Evolutionary conservation across 208 protist species (phyloP).

Genomic region (Leptomonas pyrrhocoris): DNA sequence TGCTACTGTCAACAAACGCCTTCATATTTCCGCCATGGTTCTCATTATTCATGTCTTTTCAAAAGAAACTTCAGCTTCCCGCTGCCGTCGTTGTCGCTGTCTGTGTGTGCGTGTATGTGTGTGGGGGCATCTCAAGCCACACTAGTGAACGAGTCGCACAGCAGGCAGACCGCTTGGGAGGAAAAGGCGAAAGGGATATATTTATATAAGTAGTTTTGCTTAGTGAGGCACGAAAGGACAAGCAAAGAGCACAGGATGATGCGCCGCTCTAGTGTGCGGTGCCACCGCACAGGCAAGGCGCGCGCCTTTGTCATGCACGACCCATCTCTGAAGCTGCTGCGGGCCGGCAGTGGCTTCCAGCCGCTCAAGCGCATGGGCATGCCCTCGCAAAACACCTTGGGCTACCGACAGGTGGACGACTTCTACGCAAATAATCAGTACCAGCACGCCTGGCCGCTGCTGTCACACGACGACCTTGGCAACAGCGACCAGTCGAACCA

Average conservation of each 20-base stretch:
- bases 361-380: constrained; percentile 85
- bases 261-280: constrained; percentile 43
- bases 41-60: too few species aligned
- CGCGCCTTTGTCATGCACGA: constrained; percentile 86
- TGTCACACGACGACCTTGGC: constrained; percentile 89
- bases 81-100: too few species aligned
- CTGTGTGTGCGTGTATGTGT: too few species aligned
- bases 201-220: too few species aligned
- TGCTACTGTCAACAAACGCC: too few species aligned
- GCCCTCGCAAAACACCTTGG: constrained; percentile 51
- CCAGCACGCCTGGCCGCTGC: constrained; percentile 89
- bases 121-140: too few species aligned
- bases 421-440: constrained; percentile 87
- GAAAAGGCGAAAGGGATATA: too few species aligned
- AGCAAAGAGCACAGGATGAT: constrained; percentile 42
- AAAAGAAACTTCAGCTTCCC: too few species aligned
- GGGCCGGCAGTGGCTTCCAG: constrained; percentile 67
- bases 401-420: constrained; percentile 74
- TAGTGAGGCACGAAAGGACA: background rate
- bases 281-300: constrained; percentile 78
- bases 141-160: too few species aligned
- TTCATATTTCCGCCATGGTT: too few species aligned
- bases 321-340: constrained; percentile 72
- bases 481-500: constrained; percentile 91
- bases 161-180: too few species aligned